phyloP scores from a whole-genome alignment of 257 asterid genomes.

The Galeopsis tetrahit region DNA sequence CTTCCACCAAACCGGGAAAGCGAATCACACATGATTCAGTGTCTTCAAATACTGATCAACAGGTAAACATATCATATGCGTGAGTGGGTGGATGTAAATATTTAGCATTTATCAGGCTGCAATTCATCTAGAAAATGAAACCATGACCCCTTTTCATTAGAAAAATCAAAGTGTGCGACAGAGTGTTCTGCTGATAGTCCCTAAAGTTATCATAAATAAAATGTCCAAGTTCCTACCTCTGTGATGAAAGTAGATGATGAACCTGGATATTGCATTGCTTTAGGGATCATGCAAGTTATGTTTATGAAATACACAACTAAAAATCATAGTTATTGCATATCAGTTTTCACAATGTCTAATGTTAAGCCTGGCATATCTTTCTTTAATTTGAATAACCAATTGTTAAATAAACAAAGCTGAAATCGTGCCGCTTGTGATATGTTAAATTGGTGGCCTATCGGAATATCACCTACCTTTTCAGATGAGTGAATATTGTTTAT shows the following conservation, averaged over 20 bases:
- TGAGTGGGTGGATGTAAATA: neutral
- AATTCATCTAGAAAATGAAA: neutral
- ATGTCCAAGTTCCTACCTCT: neutral
- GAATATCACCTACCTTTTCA: too few species aligned
- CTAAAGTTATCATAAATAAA: neutral
- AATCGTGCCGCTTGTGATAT: too few species aligned
- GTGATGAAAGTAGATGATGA: neutral
- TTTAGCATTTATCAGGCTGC: conserved; percentile 6
- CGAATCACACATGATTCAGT: conserved; percentile 17
- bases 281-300: neutral
- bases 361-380: too few species aligned
- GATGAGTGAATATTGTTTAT: neutral
- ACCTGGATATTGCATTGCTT: too few species aligned
- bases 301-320: neutral
- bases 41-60: conserved; percentile 16
- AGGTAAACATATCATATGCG: conserved; percentile 20
- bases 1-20: conserved; percentile 26
- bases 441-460: neutral
- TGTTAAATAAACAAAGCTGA: too few species aligned
- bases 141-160: neutral
- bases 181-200: neutral
- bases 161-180: neutral
- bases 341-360: neutral
- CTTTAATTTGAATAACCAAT: too few species aligned
- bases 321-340: neutral